Percentiles rank a stretch among this genome's conserved stretches.
These are phyloP conservation scores for Candida ipomoeae DNA, from an alignment of 805 yeast genomes.

Conservation along the genomic window DNA sequence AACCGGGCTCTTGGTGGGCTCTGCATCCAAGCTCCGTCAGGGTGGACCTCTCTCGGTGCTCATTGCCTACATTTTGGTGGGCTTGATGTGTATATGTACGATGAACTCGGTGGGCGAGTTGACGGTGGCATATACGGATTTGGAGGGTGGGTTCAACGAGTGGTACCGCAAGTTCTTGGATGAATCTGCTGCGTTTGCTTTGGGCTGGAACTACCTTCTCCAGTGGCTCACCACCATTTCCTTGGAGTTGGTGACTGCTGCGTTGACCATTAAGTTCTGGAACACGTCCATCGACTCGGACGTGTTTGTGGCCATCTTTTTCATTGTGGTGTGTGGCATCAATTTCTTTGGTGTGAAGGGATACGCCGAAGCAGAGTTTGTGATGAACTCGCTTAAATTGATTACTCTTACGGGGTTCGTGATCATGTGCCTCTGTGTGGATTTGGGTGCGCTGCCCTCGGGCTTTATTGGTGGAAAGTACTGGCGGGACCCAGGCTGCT, in stretches of 20 bases:
- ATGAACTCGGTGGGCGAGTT: constrained; percentile 44
- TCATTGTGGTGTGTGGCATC: constrained; percentile 40
- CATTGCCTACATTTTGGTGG: constrained; percentile 23
- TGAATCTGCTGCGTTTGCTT: constrained; percentile 34
- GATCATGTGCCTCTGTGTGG: constrained; percentile 37
- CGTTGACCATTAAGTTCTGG: constrained; percentile 59
- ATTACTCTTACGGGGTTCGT: constrained; percentile 37
- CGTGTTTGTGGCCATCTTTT: constrained; percentile 53
- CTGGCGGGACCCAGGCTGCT: constrained; percentile 40
- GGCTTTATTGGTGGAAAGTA: constrained; percentile 40
- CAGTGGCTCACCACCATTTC: constrained; percentile 25
- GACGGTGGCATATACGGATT: constrained; percentile 54
- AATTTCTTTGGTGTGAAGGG: constrained; percentile 46
- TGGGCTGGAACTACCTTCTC: constrained; percentile 37
- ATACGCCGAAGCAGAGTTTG: constrained; percentile 43
- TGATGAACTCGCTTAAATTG: constrained; percentile 35
- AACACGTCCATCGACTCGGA: constrained; percentile 47
- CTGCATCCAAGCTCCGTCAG: constrained; percentile 26
- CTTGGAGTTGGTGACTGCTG: constrained; percentile 20
- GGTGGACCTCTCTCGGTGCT: constrained; percentile 26
- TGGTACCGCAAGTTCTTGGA: constrained; percentile 31
- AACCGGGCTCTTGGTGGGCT: constrained; percentile 41
- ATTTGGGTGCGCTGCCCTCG: constrained; percentile 29
- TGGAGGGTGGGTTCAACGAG: constrained; percentile 37
- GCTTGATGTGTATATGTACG: constrained; percentile 28